Base-by-base conservation (phyloP, 2,329 filamentous ascomycete species). In the Elsinoe batatas region DNA sequence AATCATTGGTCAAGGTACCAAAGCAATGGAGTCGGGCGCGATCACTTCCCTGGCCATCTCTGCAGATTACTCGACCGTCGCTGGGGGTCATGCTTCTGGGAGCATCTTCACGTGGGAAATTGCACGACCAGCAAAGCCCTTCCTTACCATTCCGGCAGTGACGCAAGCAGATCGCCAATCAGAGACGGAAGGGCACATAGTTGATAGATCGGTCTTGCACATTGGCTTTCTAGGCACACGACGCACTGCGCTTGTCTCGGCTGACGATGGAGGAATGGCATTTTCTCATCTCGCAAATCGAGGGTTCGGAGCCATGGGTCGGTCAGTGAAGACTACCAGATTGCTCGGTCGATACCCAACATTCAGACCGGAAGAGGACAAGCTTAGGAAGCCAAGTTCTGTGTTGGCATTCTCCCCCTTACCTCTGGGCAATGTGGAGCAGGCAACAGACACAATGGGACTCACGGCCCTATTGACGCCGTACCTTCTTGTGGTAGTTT, bases 91-190 rank as follows among this genome's bases (percentile, higher is more conserved):
- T 77, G 84, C 83, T 0, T 88, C 85, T 63, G 94, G 93, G 2
- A 84, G 84, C 66, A 95, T 98, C 54, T 97, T 96, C 66, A 98
- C 91, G 0, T 98, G 94, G 94, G 94, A 98, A 68, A 85, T 91
- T 11, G 80, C 81, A 38, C 81, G 87, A 57, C 80, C 87, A n/a
- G 83, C 89, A 2, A 81, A 87, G 32, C 93, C 91, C 0, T 98
- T 98, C 68, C 78, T 98, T 32, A 83, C 88, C 51, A 91, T 98
- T 42, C 82, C 85, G 1, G 88, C 89, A 35, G 74, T 95, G 8
- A 55, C 53, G 10, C 38, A 46, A 30, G 40, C 38, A 13, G 82
- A 89, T 33, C 71, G 77, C n/a, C 72, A 75, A 2, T 80, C 87
- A 57, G 66, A 84, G 32, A 78, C 87, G 54, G 91, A 97, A 73